Base-by-base conservation (phyloP, 1,139 yeast species). In the Hemisphaericaspora lyxosophila region DNA sequence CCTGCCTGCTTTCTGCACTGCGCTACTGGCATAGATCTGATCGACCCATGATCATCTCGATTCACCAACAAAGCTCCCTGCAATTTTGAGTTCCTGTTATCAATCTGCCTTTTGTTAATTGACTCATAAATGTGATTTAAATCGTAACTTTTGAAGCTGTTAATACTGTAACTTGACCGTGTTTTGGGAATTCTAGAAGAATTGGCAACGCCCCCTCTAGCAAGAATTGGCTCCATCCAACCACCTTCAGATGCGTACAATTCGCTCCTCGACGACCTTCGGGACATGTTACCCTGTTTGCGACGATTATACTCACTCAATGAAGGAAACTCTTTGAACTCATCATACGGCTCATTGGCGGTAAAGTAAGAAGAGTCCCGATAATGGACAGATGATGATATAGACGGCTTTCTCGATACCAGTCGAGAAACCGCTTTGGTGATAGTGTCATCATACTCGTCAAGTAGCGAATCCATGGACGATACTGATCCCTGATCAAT, bases 381-480 rank as follows among this genome's bases (percentile, higher is more conserved):
- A n/a, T 35, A 43, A 11, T 46, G 38, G n/a, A 52, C 53, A 3
- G 61, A 52, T 13, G 69, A 60, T 2, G 59, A 47, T 8, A 62
- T 38, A 15, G 64, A 56, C 28, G 59, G 45, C 36, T 59, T 57
- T 39, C 67, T 40, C 9, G 70, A 56, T 33, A 64, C 54, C 14
- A 65, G 57, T 27, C 62, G 45, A 26, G 70, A 58, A 19, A 54
- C 48, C 3, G 69, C 59, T 39, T 53, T 57, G 4, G 64, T 54
- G 27, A 68, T 58, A 34, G 63, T 64, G 40, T 70, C 73, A 42
- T 75, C 78, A 47, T 75, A 77, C 43, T 72, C 77, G 42, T 76
- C 81, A 12, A 78, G 55, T 13, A 77, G 59, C 2, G 79, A 67
- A 49, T 78, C 83, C 62, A 76, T 61, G 2, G 80, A 73, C 4